phyloP scores from a whole-genome alignment of 345 rosid species.

The Ricinus communis region DNA sequence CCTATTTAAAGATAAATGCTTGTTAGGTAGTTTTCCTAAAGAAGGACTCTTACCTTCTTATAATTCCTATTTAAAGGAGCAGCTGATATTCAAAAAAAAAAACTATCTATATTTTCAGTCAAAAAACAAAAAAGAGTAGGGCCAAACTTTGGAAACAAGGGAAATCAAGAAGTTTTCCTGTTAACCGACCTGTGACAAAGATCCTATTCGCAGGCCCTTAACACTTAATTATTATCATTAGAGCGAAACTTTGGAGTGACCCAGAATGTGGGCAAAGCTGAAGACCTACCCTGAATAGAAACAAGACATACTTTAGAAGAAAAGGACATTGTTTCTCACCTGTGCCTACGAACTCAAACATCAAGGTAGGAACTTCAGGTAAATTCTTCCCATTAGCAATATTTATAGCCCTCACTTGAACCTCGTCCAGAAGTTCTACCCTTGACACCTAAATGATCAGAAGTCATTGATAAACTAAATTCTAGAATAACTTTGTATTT shows the following conservation, averaged over 20 bases:
- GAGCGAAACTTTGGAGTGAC: neutral
- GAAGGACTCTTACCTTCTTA: too few species aligned
- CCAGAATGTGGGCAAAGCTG: neutral
- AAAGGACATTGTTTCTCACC: slow-evolving; percentile 39
- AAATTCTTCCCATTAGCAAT: slow-evolving; percentile 79
- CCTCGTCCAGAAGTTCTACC: slow-evolving; percentile 89
- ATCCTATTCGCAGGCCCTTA: too few species aligned
- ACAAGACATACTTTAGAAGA: neutral
- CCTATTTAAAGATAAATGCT: too few species aligned
- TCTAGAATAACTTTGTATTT: slow-evolving; percentile 14
- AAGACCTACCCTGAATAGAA: neutral
- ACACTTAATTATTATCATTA: neutral
- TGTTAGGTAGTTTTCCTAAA: too few species aligned
- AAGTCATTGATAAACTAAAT: slow-evolving; percentile 19
- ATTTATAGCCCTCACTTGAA: slow-evolving; percentile 79
- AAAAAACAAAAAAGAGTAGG: too few species aligned
- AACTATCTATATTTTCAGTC: too few species aligned
- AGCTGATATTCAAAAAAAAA: too few species aligned
- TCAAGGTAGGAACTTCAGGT: slow-evolving; percentile 79
- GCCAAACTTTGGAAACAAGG: too few species aligned
- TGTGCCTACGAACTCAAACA: slow-evolving; percentile 94
- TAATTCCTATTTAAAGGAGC: too few species aligned
- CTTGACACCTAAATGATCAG: slow-evolving; percentile 64
- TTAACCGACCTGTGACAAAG: too few species aligned
- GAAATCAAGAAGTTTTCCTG: too few species aligned